Evolutionary conservation across 805 yeast species (phyloP).

Genomic region (Starmerella cellae): DNA sequence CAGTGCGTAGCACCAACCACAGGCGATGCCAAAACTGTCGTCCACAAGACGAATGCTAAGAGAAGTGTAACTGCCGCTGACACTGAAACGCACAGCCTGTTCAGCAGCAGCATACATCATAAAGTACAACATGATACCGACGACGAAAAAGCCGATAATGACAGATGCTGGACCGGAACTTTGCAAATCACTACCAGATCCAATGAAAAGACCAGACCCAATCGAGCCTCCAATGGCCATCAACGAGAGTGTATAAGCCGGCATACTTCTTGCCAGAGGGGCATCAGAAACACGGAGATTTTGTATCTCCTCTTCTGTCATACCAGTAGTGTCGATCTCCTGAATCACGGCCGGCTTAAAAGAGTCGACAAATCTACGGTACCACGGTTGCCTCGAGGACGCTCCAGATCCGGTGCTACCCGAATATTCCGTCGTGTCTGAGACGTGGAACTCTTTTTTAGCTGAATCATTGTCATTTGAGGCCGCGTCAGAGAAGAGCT

Average conservation of each 20-base stretch:
- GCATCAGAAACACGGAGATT: slow-evolving; percentile 14
- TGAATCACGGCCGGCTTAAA: slow-evolving; percentile 17
- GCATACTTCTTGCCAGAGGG: slow-evolving; percentile 26
- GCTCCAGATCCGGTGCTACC: background rate
- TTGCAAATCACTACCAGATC: slow-evolving; percentile 36
- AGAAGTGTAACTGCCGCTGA: slow-evolving; percentile 44
- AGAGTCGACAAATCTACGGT: slow-evolving; percentile 6
- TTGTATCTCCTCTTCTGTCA: slow-evolving; percentile 18
- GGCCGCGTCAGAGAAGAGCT: background rate
- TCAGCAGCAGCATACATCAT: slow-evolving; percentile 54
- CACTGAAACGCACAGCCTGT: slow-evolving; percentile 50
- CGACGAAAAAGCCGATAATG: slow-evolving; percentile 35
- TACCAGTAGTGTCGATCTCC: slow-evolving; percentile 19
- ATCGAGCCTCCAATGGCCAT: slow-evolving; percentile 71
- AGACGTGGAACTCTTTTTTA: background rate
- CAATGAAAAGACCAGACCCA: slow-evolving; percentile 53
- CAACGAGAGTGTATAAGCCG: slow-evolving; percentile 31
- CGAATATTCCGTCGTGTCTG: background rate
- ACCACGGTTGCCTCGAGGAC: background rate
- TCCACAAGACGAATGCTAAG: slow-evolving; percentile 47
- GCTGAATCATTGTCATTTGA: background rate
- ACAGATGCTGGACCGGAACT: slow-evolving; percentile 41
- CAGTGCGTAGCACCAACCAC: slow-evolving; percentile 53
- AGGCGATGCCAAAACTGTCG: slow-evolving; percentile 51
- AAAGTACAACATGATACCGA: slow-evolving; percentile 45